Evolutionary conservation across 1,139 yeast species (phyloP), one percentile per base, ranked within the genome.

Genomic region (Magnusiomyces paraingens): DNA sequence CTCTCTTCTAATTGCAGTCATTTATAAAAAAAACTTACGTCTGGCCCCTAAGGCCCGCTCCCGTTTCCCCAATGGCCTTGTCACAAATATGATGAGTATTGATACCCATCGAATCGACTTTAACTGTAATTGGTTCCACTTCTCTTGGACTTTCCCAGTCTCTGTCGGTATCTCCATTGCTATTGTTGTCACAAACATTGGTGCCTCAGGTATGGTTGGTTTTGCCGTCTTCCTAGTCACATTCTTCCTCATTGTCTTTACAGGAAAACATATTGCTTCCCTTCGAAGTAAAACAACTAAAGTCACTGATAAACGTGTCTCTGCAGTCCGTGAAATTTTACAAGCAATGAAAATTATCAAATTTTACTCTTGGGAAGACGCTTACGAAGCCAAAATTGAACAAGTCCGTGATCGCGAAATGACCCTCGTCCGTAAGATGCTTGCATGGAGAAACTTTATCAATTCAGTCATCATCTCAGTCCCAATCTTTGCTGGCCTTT

Each of bases 101-200:
- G 96, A 88, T 66, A 75, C 89, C 54, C 80, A 91, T 29, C 79
- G 95, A 64, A 78, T 89, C 43, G 95, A 88, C 65, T 79, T 86
- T 64, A 93, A 94, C 3, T 67, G 82, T 38, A 81, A 83, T 8
- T 85, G 84, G 70, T 84, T 83, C 61, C 88, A 90, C 2, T 80
- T 82, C 64, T 69, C 82, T 12, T 68, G 84, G 56, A 76, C 83
- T 18, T 77, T 86, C 62, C 85, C 90, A 0, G 72, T 84, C 3
- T 90, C 94, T 59, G 73, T 77, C 55, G 88, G 80, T 41, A 73
- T 81, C 6, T 76, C 80, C 48, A 76, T 87, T 55, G 89, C 81
- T 1, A 72, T 88, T 45, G 76, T 89, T 52, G 71, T 85, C 49
- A 76, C 79, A 54, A 86, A 86, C 61, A 76, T 89, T 51, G 95